phyloP scores from a whole-genome alignment of 2,329 filamentous ascomycete genomes.

The Neopestalotiopsis sp. region DNA sequence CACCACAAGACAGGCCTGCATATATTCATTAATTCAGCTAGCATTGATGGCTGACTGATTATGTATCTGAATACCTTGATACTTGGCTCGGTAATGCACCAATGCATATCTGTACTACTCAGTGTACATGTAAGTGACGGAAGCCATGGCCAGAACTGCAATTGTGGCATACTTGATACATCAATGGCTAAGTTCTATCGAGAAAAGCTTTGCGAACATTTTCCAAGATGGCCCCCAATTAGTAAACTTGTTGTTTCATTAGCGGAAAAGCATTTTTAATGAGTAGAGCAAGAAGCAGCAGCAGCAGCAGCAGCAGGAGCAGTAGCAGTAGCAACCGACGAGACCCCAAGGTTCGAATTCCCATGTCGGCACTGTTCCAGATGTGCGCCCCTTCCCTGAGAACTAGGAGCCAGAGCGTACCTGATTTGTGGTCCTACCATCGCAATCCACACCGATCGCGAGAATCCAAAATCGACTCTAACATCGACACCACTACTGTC shows the following conservation, averaged over 20 bases:
- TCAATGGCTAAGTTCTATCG: conserved; percentile 1
- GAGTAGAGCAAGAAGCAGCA: not conserved
- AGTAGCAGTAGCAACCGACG: not conserved
- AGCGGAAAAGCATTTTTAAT: not conserved
- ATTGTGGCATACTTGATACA: no score
- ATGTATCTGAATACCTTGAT: no score
- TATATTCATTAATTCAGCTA: no score
- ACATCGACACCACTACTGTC: not conserved
- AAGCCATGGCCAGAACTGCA: no score
- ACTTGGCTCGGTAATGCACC: no score
- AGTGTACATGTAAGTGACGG: no score
- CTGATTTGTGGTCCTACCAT: not conserved
- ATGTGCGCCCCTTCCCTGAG: not conserved
- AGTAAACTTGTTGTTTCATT: not conserved
- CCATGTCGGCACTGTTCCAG: conserved; percentile 1
- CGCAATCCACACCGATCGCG: conserved; percentile 1
- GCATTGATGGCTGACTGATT: no score
- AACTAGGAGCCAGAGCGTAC: not conserved
- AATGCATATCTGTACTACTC: no score
- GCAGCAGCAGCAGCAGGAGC: not conserved
- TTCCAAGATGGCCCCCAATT: not conserved
- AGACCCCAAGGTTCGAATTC: not conserved
- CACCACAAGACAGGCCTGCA: no score
- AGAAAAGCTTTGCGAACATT: not conserved
- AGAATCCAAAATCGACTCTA: not conserved